These are phyloP conservation scores for Boletus patriciae DNA, from an alignment of 768 basidiomycete species.

Conservation along the genomic window DNA sequence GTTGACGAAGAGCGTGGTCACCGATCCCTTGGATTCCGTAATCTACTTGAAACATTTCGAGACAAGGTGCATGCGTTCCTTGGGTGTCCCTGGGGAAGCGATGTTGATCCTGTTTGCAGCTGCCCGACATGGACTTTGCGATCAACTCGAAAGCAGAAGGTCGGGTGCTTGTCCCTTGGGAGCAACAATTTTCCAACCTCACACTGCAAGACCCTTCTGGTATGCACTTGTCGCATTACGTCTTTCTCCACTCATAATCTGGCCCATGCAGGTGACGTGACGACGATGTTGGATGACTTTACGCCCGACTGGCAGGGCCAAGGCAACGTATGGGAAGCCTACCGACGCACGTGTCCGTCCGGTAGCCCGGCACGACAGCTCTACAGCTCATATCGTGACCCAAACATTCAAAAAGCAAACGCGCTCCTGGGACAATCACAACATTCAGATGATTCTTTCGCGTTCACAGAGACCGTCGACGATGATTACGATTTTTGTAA, in stretches of 20 bases:
- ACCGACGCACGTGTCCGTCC: constrained; percentile 87
- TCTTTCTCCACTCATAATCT: neutral
- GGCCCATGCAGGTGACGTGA: constrained; percentile 44
- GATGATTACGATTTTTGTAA: constrained; percentile 74
- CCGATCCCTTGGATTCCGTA: constrained; percentile 72
- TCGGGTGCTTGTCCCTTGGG: constrained; percentile 91
- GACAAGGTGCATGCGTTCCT: constrained; percentile 47
- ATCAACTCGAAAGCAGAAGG: constrained; percentile 95
- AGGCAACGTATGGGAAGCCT: constrained; percentile 92
- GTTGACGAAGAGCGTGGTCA: constrained; percentile 71
- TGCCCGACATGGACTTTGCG: constrained; percentile 94
- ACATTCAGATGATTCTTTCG: constrained; percentile 53
- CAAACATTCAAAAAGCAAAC: constrained; percentile 32
- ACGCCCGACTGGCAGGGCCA: constrained; percentile 81
- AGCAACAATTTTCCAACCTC: constrained; percentile 73
- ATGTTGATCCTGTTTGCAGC: constrained; percentile 37
- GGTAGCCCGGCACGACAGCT: constrained; percentile 77
- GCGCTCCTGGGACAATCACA: constrained; percentile 27
- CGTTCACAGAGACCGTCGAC: constrained; percentile 63
- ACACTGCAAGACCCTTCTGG: constrained; percentile 45
- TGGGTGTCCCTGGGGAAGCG: neutral
- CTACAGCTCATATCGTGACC: constrained; percentile 70
- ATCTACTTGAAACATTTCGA: constrained; percentile 73
- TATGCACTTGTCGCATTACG: constrained; percentile 13
- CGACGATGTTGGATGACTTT: constrained; percentile 62